These are phyloP conservation scores for Cercospora sojina DNA, from an alignment of 2,329 filamentous ascomycete genomes.

Conservation along the genomic window DNA sequence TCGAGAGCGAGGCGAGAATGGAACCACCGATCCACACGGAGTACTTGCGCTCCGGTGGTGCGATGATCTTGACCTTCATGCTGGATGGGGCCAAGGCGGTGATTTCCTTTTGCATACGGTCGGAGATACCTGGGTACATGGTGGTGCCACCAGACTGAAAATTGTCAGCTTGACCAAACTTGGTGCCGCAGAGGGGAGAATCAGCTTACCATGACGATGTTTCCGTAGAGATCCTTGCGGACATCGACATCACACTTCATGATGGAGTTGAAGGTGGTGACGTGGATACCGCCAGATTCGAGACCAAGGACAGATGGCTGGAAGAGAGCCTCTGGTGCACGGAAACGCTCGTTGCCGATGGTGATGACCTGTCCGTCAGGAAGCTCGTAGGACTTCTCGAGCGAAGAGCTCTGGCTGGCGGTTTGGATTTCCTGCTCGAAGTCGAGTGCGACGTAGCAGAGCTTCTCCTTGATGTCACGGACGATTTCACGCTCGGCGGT, in stretches of 20 bases:
- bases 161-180: constrained; percentile 46
- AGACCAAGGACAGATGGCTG: constrained; percentile 97
- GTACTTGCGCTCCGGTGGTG: constrained; percentile 99
- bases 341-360: constrained; percentile 99
- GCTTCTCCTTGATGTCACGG: constrained; percentile 99
- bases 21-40: constrained; percentile 99
- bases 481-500: constrained; percentile 99
- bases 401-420: constrained; percentile 93
- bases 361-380: constrained; percentile 99
- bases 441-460: constrained; percentile 99
- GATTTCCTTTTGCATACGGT: constrained; percentile 99
- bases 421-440: constrained; percentile 99
- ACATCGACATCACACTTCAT: constrained; percentile 99
- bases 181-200: no score
- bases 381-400: constrained; percentile 99
- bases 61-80: constrained; percentile 99
- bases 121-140: constrained; percentile 99
- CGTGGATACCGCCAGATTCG: constrained; percentile 97
- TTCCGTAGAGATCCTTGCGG: constrained; percentile 99
- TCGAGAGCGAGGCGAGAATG: constrained; percentile 97
- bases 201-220: constrained; percentile 96
- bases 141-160: constrained; percentile 96
- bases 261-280: constrained; percentile 99
- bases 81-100: constrained; percentile 97
- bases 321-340: constrained; percentile 99